phyloP scores from a whole-genome alignment of 495 filamentous ascomycete genomes.

The Lepidopterella palustris region DNA sequence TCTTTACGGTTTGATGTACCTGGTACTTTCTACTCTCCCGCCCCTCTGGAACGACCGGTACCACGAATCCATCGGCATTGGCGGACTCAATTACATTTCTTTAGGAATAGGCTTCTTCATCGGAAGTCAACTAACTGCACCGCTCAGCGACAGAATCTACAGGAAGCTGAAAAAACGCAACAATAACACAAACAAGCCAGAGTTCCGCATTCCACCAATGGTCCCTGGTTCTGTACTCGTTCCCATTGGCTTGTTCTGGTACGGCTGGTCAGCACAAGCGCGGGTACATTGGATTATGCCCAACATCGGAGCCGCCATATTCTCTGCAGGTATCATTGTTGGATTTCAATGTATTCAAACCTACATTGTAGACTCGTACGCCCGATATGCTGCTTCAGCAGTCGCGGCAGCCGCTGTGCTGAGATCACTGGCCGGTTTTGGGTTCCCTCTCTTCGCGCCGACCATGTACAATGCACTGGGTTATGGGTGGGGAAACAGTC shows the following conservation, averaged over 20 bases:
- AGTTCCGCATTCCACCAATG: conserved; percentile 64
- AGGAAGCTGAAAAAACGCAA: conserved; percentile 52
- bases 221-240: conserved; percentile 50
- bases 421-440: conserved; percentile 62
- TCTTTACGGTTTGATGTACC: conserved; percentile 66
- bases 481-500: conserved; percentile 61
- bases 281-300: conserved; percentile 64
- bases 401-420: conserved; percentile 61
- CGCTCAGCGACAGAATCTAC: conserved; percentile 62
- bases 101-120: conserved; percentile 63
- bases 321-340: conserved; percentile 53
- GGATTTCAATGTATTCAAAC: conserved; percentile 60
- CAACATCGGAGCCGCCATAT: conserved; percentile 59
- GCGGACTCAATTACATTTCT: conserved; percentile 65
- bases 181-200: conserved; percentile 51
- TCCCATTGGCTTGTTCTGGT: conserved; percentile 61
- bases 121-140: conserved; percentile 57
- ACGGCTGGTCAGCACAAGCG: conserved; percentile 63
- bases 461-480: conserved; percentile 40
- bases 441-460: conserved; percentile 67
- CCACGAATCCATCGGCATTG: conserved; percentile 53
- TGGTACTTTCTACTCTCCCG: conserved; percentile 64
- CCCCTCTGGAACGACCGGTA: conserved; percentile 56
- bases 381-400: conserved; percentile 66
- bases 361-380: conserved; percentile 69